These are phyloP conservation scores for Metschnikowia continentalis DNA, from an alignment of 805 yeast species.

Conservation along the genomic window DNA sequence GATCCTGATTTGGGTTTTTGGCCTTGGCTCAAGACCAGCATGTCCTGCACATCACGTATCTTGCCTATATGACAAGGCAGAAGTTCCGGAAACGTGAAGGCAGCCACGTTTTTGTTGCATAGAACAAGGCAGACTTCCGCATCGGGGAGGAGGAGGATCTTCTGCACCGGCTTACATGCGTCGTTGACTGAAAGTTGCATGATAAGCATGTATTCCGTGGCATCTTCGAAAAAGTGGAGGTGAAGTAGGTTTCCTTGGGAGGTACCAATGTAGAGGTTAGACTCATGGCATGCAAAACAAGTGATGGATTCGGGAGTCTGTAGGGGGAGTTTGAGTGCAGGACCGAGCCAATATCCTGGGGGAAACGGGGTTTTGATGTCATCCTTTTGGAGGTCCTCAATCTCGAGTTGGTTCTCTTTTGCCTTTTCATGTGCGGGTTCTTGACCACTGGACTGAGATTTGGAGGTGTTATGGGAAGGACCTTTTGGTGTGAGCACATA, in stretches of 20 bases:
- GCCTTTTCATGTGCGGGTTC: too few species aligned
- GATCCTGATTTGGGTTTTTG: slow-evolving; percentile 7
- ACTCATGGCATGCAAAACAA: slow-evolving; percentile 20
- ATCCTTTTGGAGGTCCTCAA: too few species aligned
- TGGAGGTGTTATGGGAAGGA: too few species aligned
- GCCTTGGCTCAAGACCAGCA: slow-evolving; percentile 23
- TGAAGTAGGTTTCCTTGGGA: slow-evolving; percentile 34
- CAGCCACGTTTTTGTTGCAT: slow-evolving; percentile 23
- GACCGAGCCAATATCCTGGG: slow-evolving; percentile 7
- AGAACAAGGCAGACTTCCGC: slow-evolving; percentile 26
- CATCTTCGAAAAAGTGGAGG: slow-evolving; percentile 38
- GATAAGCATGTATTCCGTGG: slow-evolving; percentile 30
- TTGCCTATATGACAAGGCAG: slow-evolving; percentile 36
- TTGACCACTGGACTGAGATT: too few species aligned
- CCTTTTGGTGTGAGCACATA: too few species aligned
- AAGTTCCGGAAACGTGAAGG: slow-evolving; percentile 35
- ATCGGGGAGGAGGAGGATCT: slow-evolving; percentile 24
- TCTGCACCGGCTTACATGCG: slow-evolving; percentile 14
- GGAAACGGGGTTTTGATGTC: slow-evolving; percentile 4
- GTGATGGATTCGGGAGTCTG: slow-evolving; percentile 12
- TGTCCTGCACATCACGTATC: slow-evolving; percentile 31
- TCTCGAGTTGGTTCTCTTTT: too few species aligned
- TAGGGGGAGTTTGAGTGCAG: slow-evolving; percentile 9
- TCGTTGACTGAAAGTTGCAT: slow-evolving; percentile 19
- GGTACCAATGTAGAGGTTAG: slow-evolving; percentile 38